A percentile compares a stretch with the other conserved stretches of the same genome.
phyloP scores from a whole-genome alignment of 208 protist genomes.

The Acanthamoeba lenticulata region DNA sequence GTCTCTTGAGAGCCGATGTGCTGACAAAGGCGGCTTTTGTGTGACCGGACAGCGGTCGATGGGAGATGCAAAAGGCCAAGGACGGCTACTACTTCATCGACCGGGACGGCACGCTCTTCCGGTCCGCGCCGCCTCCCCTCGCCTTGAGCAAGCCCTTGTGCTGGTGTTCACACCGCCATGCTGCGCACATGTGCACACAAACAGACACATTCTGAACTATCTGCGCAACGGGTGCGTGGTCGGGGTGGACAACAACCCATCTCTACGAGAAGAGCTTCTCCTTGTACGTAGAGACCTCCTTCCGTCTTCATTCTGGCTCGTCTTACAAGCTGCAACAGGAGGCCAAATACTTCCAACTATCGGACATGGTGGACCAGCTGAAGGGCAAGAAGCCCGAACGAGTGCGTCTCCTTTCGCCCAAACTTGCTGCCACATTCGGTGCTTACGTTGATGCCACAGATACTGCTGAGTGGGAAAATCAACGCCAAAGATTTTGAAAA shows the following conservation, averaged over 20 bases:
- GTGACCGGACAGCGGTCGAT: not conserved
- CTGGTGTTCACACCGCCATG: not conserved
- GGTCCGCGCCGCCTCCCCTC: not conserved
- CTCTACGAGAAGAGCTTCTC: not conserved
- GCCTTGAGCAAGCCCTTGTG: not conserved
- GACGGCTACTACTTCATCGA: slow-evolving; percentile 12
- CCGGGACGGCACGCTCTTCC: not conserved
- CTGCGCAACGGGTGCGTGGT: not conserved
- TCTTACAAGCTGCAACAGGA: not conserved
- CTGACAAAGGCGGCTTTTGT: too few relatives aligned
- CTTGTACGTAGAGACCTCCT: not conserved
- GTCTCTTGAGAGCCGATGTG: too few relatives aligned
- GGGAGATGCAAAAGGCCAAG: slow-evolving; percentile 38
- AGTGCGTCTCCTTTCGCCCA: not conserved
- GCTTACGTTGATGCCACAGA: not conserved
- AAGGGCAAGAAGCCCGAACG: slow-evolving; percentile 11
- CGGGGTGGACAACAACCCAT: not conserved
- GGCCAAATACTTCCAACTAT: slow-evolving; percentile 4
- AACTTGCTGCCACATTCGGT: not conserved
- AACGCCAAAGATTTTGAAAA: not conserved
- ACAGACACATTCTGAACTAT: slow-evolving; percentile 9
- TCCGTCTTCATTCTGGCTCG: not conserved
- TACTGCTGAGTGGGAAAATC: not conserved
- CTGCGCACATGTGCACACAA: not conserved
- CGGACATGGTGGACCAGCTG: not conserved